Evolutionary conservation across 2,329 filamentous ascomycete genomes (phyloP).

Genomic region (Hirsutella thompsonii): DNA sequence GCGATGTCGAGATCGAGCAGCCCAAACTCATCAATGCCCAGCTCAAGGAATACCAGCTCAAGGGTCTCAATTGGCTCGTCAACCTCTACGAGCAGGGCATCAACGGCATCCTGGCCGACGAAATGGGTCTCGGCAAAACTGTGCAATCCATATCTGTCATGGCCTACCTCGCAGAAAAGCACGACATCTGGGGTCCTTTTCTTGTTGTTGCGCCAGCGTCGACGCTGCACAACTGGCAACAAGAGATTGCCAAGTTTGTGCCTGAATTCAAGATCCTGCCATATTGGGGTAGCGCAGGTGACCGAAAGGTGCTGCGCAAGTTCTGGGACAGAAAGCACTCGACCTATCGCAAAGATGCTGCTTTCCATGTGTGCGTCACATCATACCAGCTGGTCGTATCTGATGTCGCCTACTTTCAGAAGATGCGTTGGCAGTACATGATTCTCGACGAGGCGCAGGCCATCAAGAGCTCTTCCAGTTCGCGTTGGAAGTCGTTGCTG

Average conservation of each 20-base stretch:
- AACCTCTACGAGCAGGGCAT: constrained; percentile 99
- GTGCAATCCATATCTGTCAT: constrained; percentile 99
- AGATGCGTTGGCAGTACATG: constrained; percentile 99
- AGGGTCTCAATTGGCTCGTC: constrained; percentile 98
- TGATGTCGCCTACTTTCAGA: constrained; percentile 95
- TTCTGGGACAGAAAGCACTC: constrained; percentile 99
- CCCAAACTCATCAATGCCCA: constrained; percentile 87
- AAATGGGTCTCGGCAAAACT: constrained; percentile 99
- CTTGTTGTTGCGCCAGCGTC: constrained; percentile 92
- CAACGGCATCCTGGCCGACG: constrained; percentile 96
- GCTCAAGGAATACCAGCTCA: constrained; percentile 97
- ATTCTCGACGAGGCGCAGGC: constrained; percentile 97
- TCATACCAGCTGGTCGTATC: constrained; percentile 96
- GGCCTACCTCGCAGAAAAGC: constrained; percentile 93
- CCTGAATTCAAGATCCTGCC: constrained; percentile 89
- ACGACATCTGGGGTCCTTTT: constrained; percentile 98
- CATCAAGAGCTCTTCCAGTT: constrained; percentile 95
- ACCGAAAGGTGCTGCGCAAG: constrained; percentile 91
- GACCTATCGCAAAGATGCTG: constrained; percentile 84
- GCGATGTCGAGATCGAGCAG: constrained; percentile 87
- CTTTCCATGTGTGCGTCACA: constrained; percentile 92
- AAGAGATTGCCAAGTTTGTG: constrained; percentile 92
- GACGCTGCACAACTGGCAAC: constrained; percentile 98
- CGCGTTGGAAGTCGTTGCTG: constrained; percentile 89
- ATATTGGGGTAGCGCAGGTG: constrained; percentile 91